Evolutionary conservation across 2,329 filamentous ascomycete species (phyloP).

Genomic region (Aspergillus novofumigatus): DNA sequence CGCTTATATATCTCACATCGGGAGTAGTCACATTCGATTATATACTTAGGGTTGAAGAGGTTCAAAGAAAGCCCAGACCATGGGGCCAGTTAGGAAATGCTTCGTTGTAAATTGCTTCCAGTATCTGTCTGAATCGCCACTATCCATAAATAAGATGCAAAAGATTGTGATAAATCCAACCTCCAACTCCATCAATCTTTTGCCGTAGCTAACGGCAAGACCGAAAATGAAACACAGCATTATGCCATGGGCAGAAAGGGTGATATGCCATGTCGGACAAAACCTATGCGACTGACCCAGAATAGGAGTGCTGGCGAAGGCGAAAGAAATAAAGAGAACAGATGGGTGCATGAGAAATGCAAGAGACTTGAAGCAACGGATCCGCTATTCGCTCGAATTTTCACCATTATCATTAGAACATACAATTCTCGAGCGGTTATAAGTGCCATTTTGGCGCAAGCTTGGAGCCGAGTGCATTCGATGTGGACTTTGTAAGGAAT

Average conservation of each 20-base stretch:
- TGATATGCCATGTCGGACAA: background rate
- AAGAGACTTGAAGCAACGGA: conserved; percentile 2
- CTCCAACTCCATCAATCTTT: background rate
- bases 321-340: conserved; percentile 8
- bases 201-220: background rate
- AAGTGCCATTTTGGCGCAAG: conserved; percentile 20
- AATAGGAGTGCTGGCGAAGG: background rate
- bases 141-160: background rate
- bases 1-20: background rate
- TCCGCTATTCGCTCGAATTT: conserved; percentile 4
- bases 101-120: background rate
- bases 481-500: conserved; percentile 24
- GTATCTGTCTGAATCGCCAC: background rate
- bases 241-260: background rate
- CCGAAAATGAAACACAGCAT: background rate
- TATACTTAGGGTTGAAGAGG: background rate
- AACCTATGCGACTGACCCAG: background rate
- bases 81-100: background rate
- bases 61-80: background rate
- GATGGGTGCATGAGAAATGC: background rate
- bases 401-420: conserved; percentile 32
- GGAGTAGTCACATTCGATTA: conserved; percentile 1
- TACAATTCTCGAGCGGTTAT: conserved; percentile 18
- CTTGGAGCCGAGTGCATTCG: conserved; percentile 36
- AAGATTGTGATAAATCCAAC: background rate